These are phyloP conservation scores for Cardiospermum halicacabum DNA, from an alignment of 345 rosid genomes.

Conservation along the genomic window DNA sequence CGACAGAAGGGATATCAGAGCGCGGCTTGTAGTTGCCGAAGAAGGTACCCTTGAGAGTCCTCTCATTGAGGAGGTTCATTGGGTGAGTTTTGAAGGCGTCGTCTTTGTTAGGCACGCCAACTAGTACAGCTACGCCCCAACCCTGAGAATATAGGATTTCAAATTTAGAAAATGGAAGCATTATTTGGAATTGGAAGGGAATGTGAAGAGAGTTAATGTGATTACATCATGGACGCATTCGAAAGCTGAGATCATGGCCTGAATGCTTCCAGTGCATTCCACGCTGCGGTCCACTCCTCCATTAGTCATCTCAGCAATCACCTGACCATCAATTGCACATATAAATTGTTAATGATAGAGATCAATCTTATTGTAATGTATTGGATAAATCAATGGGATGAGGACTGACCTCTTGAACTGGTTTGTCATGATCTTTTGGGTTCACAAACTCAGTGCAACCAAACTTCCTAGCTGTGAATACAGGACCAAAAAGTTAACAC, in stretches of 20 bases:
- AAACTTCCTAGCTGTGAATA: slow-evolving; percentile 31
- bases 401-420: slow-evolving; percentile 38
- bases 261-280: slow-evolving; percentile 38
- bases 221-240: slow-evolving; percentile 43
- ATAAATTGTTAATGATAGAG: neutral
- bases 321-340: slow-evolving; percentile 12
- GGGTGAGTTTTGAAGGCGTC: slow-evolving; percentile 42
- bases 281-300: slow-evolving; percentile 49
- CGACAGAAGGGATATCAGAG: slow-evolving; percentile 33
- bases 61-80: slow-evolving; percentile 31
- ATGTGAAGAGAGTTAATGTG: neutral
- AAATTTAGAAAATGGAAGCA: too few species aligned
- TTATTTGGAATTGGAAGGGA: too few species aligned
- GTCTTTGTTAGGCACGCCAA: slow-evolving; percentile 40
- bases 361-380: too few species aligned
- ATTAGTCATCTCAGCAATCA: slow-evolving; percentile 41
- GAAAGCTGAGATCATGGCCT: slow-evolving; percentile 43
- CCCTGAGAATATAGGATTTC: slow-evolving; percentile 22
- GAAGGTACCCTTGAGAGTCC: slow-evolving; percentile 41
- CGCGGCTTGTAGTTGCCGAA: slow-evolving; percentile 44
- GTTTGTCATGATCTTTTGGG: slow-evolving; percentile 29
- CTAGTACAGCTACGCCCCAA: slow-evolving; percentile 48
- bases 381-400: too few species aligned
- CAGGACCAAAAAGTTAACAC: neutral
- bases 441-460: slow-evolving; percentile 37